Conservation (phyloP, 768 basidiomycete species). For the Tulasnella sp. region DNA sequence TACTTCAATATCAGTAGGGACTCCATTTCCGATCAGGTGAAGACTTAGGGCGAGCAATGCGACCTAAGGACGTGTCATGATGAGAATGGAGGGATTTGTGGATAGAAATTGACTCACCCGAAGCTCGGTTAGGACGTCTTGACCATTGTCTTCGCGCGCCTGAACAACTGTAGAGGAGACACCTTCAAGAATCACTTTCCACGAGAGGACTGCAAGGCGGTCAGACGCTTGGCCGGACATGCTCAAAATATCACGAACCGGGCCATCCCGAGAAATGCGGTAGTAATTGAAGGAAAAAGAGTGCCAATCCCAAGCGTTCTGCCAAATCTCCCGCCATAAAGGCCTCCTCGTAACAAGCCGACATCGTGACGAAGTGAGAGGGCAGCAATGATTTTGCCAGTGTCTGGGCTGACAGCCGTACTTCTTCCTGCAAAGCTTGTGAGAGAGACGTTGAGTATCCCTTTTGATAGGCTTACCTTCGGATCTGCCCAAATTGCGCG, state of each 20-base stretch:
- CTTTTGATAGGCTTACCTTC: slow-evolving; percentile 41
- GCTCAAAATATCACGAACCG: slow-evolving; percentile 42
- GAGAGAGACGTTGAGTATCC: not conserved
- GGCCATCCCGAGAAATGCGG: slow-evolving; percentile 65
- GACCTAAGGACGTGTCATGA: slow-evolving; percentile 42
- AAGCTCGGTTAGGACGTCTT: not conserved
- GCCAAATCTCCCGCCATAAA: slow-evolving; percentile 51
- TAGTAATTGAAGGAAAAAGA: slow-evolving; percentile 64
- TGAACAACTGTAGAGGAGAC: not conserved
- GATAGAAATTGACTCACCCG: not conserved
- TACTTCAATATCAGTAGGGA: slow-evolving; percentile 48
- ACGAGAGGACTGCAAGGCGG: slow-evolving; percentile 51
- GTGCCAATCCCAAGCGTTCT: slow-evolving; percentile 55
- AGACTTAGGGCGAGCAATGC: slow-evolving; percentile 56
- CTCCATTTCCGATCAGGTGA: slow-evolving; percentile 63
- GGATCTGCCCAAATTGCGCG: slow-evolving; percentile 59
- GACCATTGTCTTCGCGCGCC: not conserved
- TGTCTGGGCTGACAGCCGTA: slow-evolving; percentile 55
- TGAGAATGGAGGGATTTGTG: not conserved
- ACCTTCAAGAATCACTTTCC: slow-evolving; percentile 40
- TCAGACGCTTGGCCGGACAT: not conserved
- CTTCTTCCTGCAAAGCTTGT: slow-evolving; percentile 53
- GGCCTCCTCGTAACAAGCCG: slow-evolving; percentile 63
- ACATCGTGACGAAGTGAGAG: slow-evolving; percentile 60
- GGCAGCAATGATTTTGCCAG: slow-evolving; percentile 59